These are phyloP conservation scores for Myrmaecium sp. DNA, from an alignment of 2,329 filamentous ascomycete genomes.

Conservation along the genomic window DNA sequence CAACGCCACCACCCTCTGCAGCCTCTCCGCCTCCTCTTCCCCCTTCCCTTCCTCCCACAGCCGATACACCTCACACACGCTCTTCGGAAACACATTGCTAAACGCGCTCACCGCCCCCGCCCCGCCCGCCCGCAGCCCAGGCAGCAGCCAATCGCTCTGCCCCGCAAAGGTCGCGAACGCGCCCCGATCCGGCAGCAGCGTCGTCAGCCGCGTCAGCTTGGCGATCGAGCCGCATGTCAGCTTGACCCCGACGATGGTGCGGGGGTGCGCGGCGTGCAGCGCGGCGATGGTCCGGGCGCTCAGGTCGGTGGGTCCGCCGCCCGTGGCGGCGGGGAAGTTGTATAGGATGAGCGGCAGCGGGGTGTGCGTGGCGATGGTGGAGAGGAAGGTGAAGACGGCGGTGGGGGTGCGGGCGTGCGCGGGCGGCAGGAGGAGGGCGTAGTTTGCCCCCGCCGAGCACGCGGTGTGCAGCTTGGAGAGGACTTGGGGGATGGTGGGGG, in stretches of 20 bases:
- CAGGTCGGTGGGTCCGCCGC: conserved; percentile 51
- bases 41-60: conserved; percentile 41
- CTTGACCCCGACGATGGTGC: conserved; percentile 53
- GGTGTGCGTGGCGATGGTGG: conserved; percentile 38
- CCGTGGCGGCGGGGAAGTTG: conserved; percentile 53
- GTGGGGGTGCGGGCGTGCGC: conserved; percentile 26
- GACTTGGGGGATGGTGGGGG: conserved; percentile 26
- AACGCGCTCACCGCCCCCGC: conserved; percentile 41
- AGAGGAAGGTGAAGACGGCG: conserved; percentile 26
- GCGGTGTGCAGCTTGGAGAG: conserved; percentile 27
- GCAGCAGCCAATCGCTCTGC: conserved; percentile 53
- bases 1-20: conserved; percentile 46
- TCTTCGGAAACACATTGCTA: conserved; percentile 39
- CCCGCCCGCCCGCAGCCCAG: conserved; percentile 34
- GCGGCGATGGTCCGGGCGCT: conserved; percentile 46
- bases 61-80: conserved; percentile 40
- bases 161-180: conserved; percentile 54
- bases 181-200: conserved; percentile 30
- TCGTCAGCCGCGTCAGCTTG: conserved; percentile 48
- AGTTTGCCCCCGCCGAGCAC: conserved; percentile 23
- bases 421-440: conserved; percentile 26
- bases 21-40: conserved; percentile 37
- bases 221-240: conserved; percentile 59
- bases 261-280: conserved; percentile 34
- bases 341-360: conserved; percentile 52